These are phyloP conservation scores for Curvularia eragrostidis DNA, from an alignment of 2,329 filamentous ascomycete species.

Conservation along the genomic window DNA sequence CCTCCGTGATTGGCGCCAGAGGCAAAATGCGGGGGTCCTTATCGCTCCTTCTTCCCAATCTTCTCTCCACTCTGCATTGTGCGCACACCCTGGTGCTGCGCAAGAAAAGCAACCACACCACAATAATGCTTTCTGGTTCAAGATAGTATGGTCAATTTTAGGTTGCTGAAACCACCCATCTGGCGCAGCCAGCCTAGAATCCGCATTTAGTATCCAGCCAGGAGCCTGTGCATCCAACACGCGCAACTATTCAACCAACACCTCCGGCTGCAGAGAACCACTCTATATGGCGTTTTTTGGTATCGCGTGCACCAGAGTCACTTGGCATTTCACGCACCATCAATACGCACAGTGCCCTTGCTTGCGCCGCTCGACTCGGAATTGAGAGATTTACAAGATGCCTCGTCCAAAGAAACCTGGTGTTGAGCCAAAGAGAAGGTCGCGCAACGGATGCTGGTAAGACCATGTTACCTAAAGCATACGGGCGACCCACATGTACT, in stretches of 20 bases:
- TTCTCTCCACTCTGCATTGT: not conserved
- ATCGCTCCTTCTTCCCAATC: slow-evolving; percentile 15
- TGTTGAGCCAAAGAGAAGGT: slow-evolving; percentile 70
- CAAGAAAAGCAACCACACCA: slow-evolving; percentile 4
- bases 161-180: slow-evolving; percentile 17
- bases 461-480: not conserved
- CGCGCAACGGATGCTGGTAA: slow-evolving; percentile 73
- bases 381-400: slow-evolving; percentile 53
- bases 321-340: slow-evolving; percentile 2
- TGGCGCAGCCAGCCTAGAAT: slow-evolving; percentile 5
- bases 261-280: slow-evolving; percentile 14
- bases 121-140: not conserved
- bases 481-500: not conserved
- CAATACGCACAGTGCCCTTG: not conserved
- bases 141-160: slow-evolving; percentile 16
- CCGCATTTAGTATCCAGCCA: slow-evolving; percentile 10
- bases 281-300: slow-evolving; percentile 5
- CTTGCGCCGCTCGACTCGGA: not conserved
- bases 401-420: slow-evolving; percentile 70
- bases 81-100: not conserved
- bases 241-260: slow-evolving; percentile 1
- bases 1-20: slow-evolving; percentile 17
- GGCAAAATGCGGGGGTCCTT: slow-evolving; percentile 20
- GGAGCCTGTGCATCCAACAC: slow-evolving; percentile 12
- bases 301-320: not conserved